Percentiles rank a stretch among this genome's conserved stretches.
These are phyloP conservation scores for Neofusicoccum sp. DNA, from an alignment of 2,329 filamentous ascomycete genomes.

Conservation along the genomic window DNA sequence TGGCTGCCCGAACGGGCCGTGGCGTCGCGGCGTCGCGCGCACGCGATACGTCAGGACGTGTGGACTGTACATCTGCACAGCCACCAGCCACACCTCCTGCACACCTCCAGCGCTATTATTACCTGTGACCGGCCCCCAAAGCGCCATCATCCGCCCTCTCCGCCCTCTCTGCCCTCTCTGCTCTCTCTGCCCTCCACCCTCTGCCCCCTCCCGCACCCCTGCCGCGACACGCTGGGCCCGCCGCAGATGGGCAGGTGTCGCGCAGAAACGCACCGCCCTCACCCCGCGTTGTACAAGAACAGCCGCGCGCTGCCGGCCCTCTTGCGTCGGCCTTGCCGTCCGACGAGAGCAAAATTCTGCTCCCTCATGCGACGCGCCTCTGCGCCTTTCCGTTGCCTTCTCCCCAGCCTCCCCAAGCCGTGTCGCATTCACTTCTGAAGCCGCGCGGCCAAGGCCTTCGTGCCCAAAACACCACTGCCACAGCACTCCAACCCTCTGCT, in stretches of 20 bases:
- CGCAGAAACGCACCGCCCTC: not conserved
- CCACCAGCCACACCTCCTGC: not conserved
- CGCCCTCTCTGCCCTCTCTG: not conserved
- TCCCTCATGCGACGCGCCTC: not conserved
- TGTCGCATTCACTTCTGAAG: not conserved
- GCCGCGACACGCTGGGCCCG: not conserved
- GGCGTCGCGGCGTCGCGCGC: not conserved
- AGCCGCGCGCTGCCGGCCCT: not conserved
- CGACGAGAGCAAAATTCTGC: not conserved
- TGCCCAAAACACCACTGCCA: no score
- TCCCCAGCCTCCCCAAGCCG: not conserved
- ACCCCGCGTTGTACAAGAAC: not conserved
- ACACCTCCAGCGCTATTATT: not conserved
- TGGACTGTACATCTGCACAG: not conserved
- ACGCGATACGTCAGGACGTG: not conserved
- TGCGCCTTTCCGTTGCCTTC: not conserved
- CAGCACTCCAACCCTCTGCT: not conserved
- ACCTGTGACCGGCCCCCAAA: constrained; percentile 1
- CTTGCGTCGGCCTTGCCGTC: not conserved
- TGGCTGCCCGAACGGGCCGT: not conserved
- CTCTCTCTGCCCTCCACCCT: not conserved
- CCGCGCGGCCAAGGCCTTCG: constrained; percentile 6
- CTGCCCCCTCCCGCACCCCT: not conserved
- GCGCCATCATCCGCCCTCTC: not conserved
- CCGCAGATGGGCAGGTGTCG: not conserved